Base-by-base conservation (phyloP, 177 flowering plant species). In the Telopea speciosissima region DNA sequence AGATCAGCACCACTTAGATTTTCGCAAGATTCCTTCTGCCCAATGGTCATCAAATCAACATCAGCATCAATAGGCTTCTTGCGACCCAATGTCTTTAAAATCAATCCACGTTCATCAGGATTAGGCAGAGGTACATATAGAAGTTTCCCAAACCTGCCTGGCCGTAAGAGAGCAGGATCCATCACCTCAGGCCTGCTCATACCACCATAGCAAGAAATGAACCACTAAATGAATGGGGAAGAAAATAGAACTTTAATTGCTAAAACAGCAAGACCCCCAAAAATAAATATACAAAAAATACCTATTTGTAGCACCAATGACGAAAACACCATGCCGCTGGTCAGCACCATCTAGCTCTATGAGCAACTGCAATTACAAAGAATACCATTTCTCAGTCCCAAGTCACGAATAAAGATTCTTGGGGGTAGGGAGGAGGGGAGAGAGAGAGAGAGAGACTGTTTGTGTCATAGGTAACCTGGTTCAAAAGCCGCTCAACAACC, bases 241-340 rank as follows among this genome's bases (percentile, higher is more conserved):
- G 40, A 36, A 36, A 6, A 31, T 31, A 22, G 52, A 23, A 22
- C 11, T 8, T 11, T 16, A 23, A 54, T 21, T 36, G 36, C 21
- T n/a, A 24, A 1, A 14, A 69, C 8, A 68, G 28, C 28, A 40
- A 24, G 11, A n/a, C 19, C 40, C 40, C 2, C 0, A 28, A 11
- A 63, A 54, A 61, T 69, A 24, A 25, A 64, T 11, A 7, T 67
- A 69, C 10, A 42, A 66, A 25, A 54, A 62, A 14, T 12, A 91
- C 99, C 97, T 85, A 77, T 95, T 95, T 72, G 99, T 93, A 54
- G 99, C 99, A 75, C 99, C 98, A 78, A 95, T 90, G 17, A 95
- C 90, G 79, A 74, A 92, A 72, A 95, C 95, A 75, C 97, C 97
- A 16, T 71, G 76, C 54, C 97, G 82, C 56, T 87, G 78, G 36